These are phyloP conservation scores for Aspergillus japonicus DNA, from an alignment of 2,329 filamentous ascomycete genomes.

Conservation along the genomic window DNA sequence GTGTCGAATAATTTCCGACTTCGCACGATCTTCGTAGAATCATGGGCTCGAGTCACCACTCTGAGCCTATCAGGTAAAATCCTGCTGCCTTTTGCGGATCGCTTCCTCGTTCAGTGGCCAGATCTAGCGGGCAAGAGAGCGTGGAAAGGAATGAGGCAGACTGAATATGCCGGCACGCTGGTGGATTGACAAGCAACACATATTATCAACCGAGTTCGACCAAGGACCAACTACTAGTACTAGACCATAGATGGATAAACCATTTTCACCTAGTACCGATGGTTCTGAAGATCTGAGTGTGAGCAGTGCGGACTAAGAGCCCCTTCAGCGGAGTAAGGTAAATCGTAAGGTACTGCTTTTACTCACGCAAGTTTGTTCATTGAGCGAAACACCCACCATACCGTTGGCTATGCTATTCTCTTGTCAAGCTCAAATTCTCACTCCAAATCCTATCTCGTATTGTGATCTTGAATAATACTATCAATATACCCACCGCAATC, in stretches of 20 bases:
- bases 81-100: constrained; percentile 69
- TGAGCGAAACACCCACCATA: not conserved
- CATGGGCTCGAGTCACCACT: constrained; percentile 79
- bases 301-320: not conserved
- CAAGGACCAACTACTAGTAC: not conserved
- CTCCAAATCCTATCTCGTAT: too few relatives aligned
- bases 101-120: constrained; percentile 80
- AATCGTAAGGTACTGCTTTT: not conserved
- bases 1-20: constrained; percentile 53
- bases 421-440: not conserved
- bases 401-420: not conserved
- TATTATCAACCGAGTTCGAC: not conserved
- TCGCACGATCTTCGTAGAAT: constrained; percentile 83
- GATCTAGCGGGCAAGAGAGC: constrained; percentile 53
- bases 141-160: constrained; percentile 40
- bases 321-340: not conserved
- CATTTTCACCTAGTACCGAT: not conserved
- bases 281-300: not conserved
- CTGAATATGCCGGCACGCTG: constrained; percentile 41
- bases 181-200: constrained; percentile 28
- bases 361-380: not conserved
- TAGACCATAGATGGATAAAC: not conserved
- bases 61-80: constrained; percentile 83
- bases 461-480: not conserved
- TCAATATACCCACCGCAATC: not conserved